Percentiles rank a stretch among this genome's conserved stretches.
These are phyloP conservation scores for Meyerozyma smithsonii DNA, from an alignment of 1,139 yeast genomes.

Conservation along the genomic window DNA sequence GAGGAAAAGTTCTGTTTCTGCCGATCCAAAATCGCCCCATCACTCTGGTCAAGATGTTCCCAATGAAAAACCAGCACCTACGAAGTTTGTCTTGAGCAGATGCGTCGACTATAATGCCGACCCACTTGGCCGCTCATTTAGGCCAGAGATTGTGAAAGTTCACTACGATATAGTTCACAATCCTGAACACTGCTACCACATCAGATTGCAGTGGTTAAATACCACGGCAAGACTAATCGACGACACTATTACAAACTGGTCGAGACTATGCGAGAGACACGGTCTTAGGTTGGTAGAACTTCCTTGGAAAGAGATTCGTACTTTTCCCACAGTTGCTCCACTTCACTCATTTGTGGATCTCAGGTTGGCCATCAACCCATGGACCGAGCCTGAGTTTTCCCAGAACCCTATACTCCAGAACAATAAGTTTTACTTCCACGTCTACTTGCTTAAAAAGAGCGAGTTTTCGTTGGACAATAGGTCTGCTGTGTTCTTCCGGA, in stretches of 20 bases:
- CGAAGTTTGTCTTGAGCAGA: conserved; percentile 48
- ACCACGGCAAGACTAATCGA: conserved; percentile 87
- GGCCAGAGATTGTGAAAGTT: conserved; percentile 74
- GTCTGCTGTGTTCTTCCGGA: conserved; percentile 59
- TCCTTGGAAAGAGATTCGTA: conserved; percentile 84
- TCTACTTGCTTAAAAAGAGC: conserved; percentile 56
- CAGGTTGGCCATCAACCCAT: conserved; percentile 61
- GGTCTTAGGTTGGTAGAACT: conserved; percentile 88
- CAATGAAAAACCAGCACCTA: conserved; percentile 19
- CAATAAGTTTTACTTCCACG: conserved; percentile 57
- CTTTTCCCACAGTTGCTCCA: conserved; percentile 73
- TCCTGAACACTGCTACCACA: conserved; percentile 92
- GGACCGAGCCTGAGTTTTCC: conserved; percentile 54
- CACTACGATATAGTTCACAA: conserved; percentile 92
- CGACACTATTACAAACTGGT: conserved; percentile 78
- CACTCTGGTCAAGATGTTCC: conserved; percentile 19
- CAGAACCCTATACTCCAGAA: conserved; percentile 40
- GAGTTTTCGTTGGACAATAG: conserved; percentile 83
- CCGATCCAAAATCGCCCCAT: conserved; percentile 23
- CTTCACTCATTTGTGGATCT: conserved; percentile 82
- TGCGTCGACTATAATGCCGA: conserved; percentile 73
- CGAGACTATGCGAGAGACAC: conserved; percentile 77
- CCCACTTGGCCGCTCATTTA: conserved; percentile 62
- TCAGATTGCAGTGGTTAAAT: conserved; percentile 88
- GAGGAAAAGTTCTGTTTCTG: conserved; percentile 26